Conservation (phyloP, 352 stramenopile species). For the Phytophthora europaea region DNA sequence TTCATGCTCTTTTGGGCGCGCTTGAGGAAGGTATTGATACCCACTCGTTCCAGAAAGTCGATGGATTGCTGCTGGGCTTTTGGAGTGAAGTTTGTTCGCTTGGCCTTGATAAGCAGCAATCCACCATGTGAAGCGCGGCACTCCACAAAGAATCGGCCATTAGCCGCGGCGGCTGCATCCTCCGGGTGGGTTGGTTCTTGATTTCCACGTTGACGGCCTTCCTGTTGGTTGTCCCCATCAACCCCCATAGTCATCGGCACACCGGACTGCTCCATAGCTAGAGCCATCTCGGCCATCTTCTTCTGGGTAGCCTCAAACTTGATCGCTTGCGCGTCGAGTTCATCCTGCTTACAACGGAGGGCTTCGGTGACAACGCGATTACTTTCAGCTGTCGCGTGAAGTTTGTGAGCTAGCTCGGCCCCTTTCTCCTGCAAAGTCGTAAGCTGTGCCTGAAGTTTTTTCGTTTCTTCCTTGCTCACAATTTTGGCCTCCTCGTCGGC, state of each 20-base stretch:
- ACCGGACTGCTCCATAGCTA: slow-evolving; percentile 69
- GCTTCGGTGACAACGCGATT: slow-evolving; percentile 95
- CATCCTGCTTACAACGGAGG: slow-evolving; percentile 89
- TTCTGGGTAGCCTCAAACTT: slow-evolving; percentile 83
- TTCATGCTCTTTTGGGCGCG: slow-evolving; percentile 94
- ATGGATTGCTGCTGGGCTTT: slow-evolving; percentile 64
- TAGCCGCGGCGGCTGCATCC: slow-evolving; percentile 65
- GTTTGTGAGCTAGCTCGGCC: slow-evolving; percentile 91
- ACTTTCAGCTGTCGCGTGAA: slow-evolving; percentile 92
- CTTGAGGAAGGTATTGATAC: slow-evolving; percentile 95
- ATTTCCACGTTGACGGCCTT: slow-evolving; percentile 34
- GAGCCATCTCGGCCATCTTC: slow-evolving; percentile 70
- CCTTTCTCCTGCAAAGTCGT: slow-evolving; percentile 89
- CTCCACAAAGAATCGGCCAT: slow-evolving; percentile 91
- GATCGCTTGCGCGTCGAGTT: slow-evolving; percentile 89
- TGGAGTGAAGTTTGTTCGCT: slow-evolving; percentile 82
- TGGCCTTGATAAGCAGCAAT: slow-evolving; percentile 92
- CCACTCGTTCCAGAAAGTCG: slow-evolving; percentile 92
- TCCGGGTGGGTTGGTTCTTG: slow-evolving; percentile 58
- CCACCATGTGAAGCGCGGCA: slow-evolving; percentile 83
- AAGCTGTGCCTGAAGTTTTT: slow-evolving; percentile 95
- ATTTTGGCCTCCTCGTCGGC: slow-evolving; percentile 96
- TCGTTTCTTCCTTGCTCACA: slow-evolving; percentile 93
- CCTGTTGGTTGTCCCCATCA: slow-evolving; percentile 35
- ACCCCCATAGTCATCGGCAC: slow-evolving; percentile 32